Evolutionary conservation across 2,329 filamentous ascomycete genomes (phyloP), one percentile per base, ranked within the genome.

Genomic region (Penicillium verrucosum): DNA sequence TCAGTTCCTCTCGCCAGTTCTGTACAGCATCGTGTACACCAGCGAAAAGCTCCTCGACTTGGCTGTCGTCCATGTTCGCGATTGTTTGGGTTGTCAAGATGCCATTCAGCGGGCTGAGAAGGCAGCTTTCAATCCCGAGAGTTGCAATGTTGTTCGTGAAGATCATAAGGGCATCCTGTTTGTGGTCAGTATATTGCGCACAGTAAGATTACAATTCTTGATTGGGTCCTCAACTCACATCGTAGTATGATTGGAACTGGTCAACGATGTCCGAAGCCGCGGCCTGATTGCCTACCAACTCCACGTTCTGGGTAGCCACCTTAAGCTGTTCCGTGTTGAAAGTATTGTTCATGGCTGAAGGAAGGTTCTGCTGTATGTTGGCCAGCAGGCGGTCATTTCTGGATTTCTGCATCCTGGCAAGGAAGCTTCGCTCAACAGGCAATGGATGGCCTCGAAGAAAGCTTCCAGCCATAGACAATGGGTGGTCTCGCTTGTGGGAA

Each of bases 181-280:
- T 36, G 6, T 27, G 9, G 21, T 54, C 11, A 54, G 36, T 21
- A 54, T 27, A 5, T 25, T 14, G 16, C 3, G 18, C 10, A 44
- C 5, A 29, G 1, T 6, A n/a, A 23, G 21, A 16, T 4, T 5
- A 2, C 32, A 4, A 1, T 21, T 3, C 4, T 14, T 18, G 14
- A 14, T 34, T 27, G 10, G 12, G 18, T 50, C 18, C 16, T 2
- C 12, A 27, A 50, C 62, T 62, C 16, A 66, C 64, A 9, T 65
- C 59, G 40, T 67, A 70, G 18, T 68, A 66, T 1, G 61, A 41
- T 8, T 58, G 50, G 48, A 56, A 60, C 44, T 56, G 80, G 38
- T 42, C 44, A n/a, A 54, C 9, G 14, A 48, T 21, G 1, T 72
- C 73, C 0, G 75, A 69, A 0, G 71, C 75, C 0, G 71, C 75